Evolutionary conservation across 2,329 filamentous ascomycete species (phyloP), one percentile per base, ranked within the genome.

Genomic region (Mariannaea elegans): DNA sequence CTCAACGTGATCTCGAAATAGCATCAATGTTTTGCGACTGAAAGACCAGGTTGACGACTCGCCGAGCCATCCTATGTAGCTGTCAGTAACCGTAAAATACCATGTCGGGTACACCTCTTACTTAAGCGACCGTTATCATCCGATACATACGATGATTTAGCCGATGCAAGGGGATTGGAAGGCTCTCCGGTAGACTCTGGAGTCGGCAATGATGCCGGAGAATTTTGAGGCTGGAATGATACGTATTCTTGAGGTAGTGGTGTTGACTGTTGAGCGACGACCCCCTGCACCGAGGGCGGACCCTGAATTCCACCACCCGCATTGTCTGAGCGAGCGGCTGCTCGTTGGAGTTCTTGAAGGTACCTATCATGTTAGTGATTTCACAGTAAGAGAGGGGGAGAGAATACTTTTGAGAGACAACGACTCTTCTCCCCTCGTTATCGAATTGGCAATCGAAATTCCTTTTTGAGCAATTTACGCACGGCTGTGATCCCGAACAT

Each of bases 31-130:
- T n/a, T 53, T 59, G 48, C 56, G 56, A 34, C 56, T 59, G 13
- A 59, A 59, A 32, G 56, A 59, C 56, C 56, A 59, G 4, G 56
- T 59, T 16, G 56, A 59, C 4, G 56, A 59, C 14, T 59, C 56
- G 3, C 56, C 56, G 16, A 59, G 56, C 56, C 56, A 59, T 24
- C 56, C 56, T 59, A n/a, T 8, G 16, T 4, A 12, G 14, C 12
- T 42, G 18, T 42, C 18, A 42, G 38, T 13, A 16, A 9, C 36
- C 19, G 10, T 5, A 21, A 44, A 36, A 18, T 13, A 12, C 8
- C 21, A 6, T 10, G 34, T 53, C 21, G 44, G 21, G 7, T 18
- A 7, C 8, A 14, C 13, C n/a, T 21, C 49, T n/a, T 38, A 59
- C 56, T 42, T 18, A 59, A 14, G 10, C 56, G 45, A 31, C 56